phyloP scores from a whole-genome alignment of 805 yeast species.

The Sugiyamaella floridensis region DNA sequence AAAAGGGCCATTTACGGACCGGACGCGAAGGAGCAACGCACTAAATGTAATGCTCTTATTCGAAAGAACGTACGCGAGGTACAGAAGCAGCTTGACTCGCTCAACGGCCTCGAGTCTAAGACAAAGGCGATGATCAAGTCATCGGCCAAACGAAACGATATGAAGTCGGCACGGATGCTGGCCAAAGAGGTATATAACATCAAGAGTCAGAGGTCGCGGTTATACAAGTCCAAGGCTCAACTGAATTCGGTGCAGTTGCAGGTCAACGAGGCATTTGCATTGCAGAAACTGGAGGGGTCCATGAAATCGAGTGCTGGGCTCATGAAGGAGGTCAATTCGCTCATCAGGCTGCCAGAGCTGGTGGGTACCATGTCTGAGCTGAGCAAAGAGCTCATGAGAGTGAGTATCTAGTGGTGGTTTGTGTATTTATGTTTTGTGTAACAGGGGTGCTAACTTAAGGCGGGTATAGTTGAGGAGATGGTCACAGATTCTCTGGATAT shows the following conservation, averaged over 20 bases:
- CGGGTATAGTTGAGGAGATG: conserved; percentile 83
- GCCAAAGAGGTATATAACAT: conserved; percentile 76
- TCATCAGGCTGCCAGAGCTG: conserved; percentile 73
- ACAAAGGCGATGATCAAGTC: conserved; percentile 70
- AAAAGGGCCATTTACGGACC: conserved; percentile 94
- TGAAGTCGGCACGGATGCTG: conserved; percentile 65
- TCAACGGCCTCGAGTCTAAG: conserved; percentile 58
- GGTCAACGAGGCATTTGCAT: conserved; percentile 82
- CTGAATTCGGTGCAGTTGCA: conserved; percentile 82
- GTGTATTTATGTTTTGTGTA: neutral
- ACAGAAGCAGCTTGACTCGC: conserved; percentile 64
- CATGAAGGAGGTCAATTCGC: conserved; percentile 80
- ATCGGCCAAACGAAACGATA: conserved; percentile 70
- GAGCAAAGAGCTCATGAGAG: conserved; percentile 70
- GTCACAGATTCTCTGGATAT: conserved; percentile 80
- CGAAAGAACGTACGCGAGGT: conserved; percentile 80
- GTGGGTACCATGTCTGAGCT: conserved; percentile 78
- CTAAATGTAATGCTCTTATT: conserved; percentile 69
- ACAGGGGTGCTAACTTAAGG: conserved; percentile 13
- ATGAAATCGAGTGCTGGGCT: conserved; percentile 70
- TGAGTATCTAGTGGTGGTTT: neutral
- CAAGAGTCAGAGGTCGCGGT: conserved; percentile 63
- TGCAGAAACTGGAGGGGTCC: conserved; percentile 74
- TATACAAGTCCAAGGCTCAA: conserved; percentile 77
- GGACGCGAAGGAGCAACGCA: conserved; percentile 76